Conservation (phyloP, 2,329 filamentous ascomycete species). For the Pseudogymnoascus sp. region DNA sequence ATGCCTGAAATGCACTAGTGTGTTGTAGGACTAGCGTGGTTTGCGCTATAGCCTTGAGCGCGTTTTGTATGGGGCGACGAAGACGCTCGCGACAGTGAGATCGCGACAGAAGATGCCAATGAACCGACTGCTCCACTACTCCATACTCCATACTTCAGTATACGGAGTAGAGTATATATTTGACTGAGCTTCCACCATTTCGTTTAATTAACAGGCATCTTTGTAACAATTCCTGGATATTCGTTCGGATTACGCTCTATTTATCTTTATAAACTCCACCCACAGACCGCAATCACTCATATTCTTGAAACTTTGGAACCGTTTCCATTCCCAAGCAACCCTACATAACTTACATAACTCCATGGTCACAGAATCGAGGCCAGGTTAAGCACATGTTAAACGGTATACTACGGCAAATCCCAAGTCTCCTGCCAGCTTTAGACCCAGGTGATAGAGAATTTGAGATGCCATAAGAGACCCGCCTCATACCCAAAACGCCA, state of each 20-base stretch:
- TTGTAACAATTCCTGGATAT: background rate
- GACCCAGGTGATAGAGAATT: background rate
- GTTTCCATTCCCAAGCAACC: background rate
- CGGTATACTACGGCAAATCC: background rate
- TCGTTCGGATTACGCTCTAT: background rate
- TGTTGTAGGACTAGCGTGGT: background rate
- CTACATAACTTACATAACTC: slow-evolving; percentile 4
- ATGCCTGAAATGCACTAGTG: background rate
- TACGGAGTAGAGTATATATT: background rate
- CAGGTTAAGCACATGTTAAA: slow-evolving; percentile 1
- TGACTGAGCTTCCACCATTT: background rate
- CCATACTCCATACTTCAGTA: background rate
- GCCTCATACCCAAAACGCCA: slow-evolving; percentile 5
- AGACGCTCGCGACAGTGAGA: background rate
- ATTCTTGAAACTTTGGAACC: slow-evolving; percentile 1
- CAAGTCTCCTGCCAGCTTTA: background rate
- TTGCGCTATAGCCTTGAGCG: background rate
- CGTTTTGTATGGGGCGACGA: background rate
- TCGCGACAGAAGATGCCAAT: background rate
- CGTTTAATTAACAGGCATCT: background rate
- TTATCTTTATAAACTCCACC: background rate
- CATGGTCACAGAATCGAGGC: background rate
- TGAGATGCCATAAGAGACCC: background rate
- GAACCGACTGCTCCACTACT: background rate
- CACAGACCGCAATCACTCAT: slow-evolving; percentile 1